phyloP scores from a whole-genome alignment of 2,329 filamentous ascomycete species.

The Bretziella fagacearum region DNA sequence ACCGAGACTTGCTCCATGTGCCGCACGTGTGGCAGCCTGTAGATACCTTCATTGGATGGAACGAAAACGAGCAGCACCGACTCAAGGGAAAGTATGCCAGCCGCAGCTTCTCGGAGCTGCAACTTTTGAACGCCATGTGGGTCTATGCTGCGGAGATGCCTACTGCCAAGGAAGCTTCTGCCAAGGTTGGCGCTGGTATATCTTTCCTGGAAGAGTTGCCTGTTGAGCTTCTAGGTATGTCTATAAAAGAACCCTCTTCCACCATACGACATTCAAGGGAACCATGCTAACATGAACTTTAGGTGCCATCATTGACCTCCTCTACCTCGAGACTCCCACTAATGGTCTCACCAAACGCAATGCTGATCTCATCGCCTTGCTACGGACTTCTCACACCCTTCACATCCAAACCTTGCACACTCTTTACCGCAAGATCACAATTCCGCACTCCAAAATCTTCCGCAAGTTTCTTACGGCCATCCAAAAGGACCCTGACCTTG shows the following conservation, averaged over 20 bases:
- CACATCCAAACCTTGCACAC: slow-evolving; percentile 57
- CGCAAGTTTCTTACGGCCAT: slow-evolving; percentile 63
- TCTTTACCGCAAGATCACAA: slow-evolving; percentile 63
- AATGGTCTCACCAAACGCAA: slow-evolving; percentile 63
- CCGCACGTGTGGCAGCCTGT: slow-evolving; percentile 42
- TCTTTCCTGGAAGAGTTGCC: slow-evolving; percentile 51
- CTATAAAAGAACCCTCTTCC: no score
- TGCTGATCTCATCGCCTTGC: slow-evolving; percentile 57
- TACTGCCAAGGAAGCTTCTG: slow-evolving; percentile 13
- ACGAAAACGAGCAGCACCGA: slow-evolving; percentile 31
- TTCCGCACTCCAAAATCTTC: slow-evolving; percentile 70
- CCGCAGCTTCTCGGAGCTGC: slow-evolving; percentile 44
- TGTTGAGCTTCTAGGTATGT: slow-evolving; percentile 53
- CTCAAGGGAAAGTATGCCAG: slow-evolving; percentile 42
- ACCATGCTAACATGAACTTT: slow-evolving; percentile 10
- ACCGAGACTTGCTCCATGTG: background rate
- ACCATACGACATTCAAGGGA: background rate
- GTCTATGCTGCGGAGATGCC: slow-evolving; percentile 21
- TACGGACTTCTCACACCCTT: slow-evolving; percentile 58
- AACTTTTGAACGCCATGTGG: slow-evolving; percentile 38
- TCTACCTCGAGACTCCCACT: slow-evolving; percentile 54
- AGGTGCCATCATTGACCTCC: slow-evolving; percentile 59
- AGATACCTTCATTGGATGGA: slow-evolving; percentile 44
- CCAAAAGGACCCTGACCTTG: slow-evolving; percentile 46
- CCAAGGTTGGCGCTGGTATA: slow-evolving; percentile 24